Evolutionary conservation across 495 filamentous ascomycete genomes (phyloP), one percentile per base, ranked within the genome.

Genomic region (Penicillium canariense): DNA sequence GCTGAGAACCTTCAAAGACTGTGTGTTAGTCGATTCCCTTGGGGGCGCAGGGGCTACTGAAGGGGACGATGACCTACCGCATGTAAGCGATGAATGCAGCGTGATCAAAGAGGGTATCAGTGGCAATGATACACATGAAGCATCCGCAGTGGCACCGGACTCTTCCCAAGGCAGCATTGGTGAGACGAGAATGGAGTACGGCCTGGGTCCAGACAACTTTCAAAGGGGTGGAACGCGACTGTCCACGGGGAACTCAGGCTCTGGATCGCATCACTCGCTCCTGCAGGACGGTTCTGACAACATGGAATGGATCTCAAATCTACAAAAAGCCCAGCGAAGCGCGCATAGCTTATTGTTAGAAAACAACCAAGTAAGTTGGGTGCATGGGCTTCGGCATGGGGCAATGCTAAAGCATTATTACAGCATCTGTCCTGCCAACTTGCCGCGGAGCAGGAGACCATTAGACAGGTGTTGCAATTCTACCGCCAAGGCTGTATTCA

Each of bases 401-500:
- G 9, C 18, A 9, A 38, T 59, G 34, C 53, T 53, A 14, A 38
- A 32, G 2, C 34, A 44, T 26, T 17, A 32, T 28, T 10, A 23
- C 25, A 75, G 72, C 48, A 55, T 42, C 55, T 74, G 12, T 57
- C 49, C 6, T 60, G 28, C 35, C 65, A 73, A 25, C 60, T 74
- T 23, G 64, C 66, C 10, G 52, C 56, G n/a, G 73, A 76, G 54
- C 66, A 62, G 15, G 55, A 59, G 14, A 62, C 58, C n/a, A 61
- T 73, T 10, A 57, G 36, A 4, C 43, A 63, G 15, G 61, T 70
- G 8, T 42, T 76, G 27, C 64, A 69, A 12, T 59, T 53, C 17
- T 74, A 68, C 50, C 71, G 60, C 25, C 48, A 64, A 43, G 65
- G 68, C 22, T 74, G 72, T 49, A 36, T 69, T 55, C 58, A 40